Conservation (phyloP, 805 yeast genomes). For the Metschnikowia matae region DNA sequence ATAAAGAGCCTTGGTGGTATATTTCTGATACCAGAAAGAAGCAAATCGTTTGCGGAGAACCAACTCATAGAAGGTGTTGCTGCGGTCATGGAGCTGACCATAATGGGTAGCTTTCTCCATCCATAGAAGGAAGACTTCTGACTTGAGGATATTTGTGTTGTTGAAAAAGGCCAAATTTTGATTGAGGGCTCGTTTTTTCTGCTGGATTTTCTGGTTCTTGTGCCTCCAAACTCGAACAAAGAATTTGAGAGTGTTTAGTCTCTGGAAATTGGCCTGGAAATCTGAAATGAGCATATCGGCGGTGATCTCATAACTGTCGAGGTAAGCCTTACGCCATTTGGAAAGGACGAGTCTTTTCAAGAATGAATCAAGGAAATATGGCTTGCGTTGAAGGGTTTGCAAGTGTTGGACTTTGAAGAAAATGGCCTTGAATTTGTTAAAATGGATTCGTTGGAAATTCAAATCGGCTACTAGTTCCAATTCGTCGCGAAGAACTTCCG, state of each 20-base stretch:
- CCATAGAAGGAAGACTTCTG: conserved; percentile 12
- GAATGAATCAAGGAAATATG: neutral
- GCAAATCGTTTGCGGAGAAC: conserved; percentile 23
- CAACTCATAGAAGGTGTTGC: conserved; percentile 6
- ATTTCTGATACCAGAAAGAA: conserved; percentile 34
- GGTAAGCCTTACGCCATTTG: conserved; percentile 25
- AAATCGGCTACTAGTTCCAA: conserved; percentile 17
- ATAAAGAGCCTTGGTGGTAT: conserved; percentile 19
- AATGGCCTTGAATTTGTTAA: conserved; percentile 7
- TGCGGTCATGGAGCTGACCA: neutral
- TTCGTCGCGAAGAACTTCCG: conserved; percentile 2
- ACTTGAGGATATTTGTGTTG: conserved; percentile 6
- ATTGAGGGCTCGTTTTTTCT: conserved; percentile 3
- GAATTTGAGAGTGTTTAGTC: neutral
- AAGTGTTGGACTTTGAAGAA: neutral
- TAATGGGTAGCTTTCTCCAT: conserved; percentile 2
- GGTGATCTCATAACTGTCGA: conserved; percentile 19
- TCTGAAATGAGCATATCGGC: conserved; percentile 16
- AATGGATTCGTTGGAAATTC: conserved; percentile 20
- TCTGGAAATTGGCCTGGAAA: conserved; percentile 16
- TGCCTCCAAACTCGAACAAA: conserved; percentile 8
- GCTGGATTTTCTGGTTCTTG: neutral
- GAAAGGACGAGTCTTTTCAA: conserved; percentile 1
- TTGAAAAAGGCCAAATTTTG: conserved; percentile 7
- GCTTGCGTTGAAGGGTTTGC: neutral